Conservation (phyloP, 139 green algal genomes). For the Haematococcus sp. region DNA sequence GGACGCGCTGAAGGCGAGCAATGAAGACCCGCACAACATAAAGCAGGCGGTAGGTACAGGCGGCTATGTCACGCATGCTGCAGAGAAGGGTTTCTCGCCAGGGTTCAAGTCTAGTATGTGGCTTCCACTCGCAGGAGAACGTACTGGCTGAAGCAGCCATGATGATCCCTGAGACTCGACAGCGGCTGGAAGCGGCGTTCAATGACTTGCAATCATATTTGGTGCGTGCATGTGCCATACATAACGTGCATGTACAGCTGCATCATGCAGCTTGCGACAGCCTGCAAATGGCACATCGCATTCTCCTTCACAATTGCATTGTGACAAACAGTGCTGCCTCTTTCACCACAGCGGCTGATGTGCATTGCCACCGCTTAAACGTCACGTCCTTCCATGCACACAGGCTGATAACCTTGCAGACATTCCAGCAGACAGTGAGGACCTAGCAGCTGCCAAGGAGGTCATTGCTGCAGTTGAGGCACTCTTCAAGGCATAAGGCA, state of each 20-base stretch:
- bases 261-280: neutral
- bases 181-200: slow-evolving; percentile 71
- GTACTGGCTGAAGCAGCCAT: slow-evolving; percentile 79
- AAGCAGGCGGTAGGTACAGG: slow-evolving; percentile 77
- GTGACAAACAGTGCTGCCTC: neutral
- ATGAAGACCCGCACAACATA: slow-evolving; percentile 70
- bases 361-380: too few relatives aligned
- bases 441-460: slow-evolving; percentile 41
- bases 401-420: slow-evolving; percentile 45
- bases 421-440: slow-evolving; percentile 36
- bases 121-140: slow-evolving; percentile 87
- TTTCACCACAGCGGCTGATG: too few relatives aligned
- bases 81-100: too few relatives aligned
- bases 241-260: neutral
- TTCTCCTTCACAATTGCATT: neutral
- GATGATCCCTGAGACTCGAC: slow-evolving; percentile 85
- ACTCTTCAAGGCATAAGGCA: slow-evolving; percentile 17
- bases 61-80: neutral
- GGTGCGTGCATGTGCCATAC: slow-evolving; percentile 42
- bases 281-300: neutral
- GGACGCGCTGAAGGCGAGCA: slow-evolving; percentile 65
- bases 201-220: slow-evolving; percentile 64
- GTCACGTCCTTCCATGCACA: too few relatives aligned
- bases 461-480: slow-evolving; percentile 32
- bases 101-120: too few relatives aligned